Evolutionary conservation across 495 filamentous ascomycete species (phyloP), one percentile per base, ranked within the genome.

Genomic region (Clavariopsis aquatica): DNA sequence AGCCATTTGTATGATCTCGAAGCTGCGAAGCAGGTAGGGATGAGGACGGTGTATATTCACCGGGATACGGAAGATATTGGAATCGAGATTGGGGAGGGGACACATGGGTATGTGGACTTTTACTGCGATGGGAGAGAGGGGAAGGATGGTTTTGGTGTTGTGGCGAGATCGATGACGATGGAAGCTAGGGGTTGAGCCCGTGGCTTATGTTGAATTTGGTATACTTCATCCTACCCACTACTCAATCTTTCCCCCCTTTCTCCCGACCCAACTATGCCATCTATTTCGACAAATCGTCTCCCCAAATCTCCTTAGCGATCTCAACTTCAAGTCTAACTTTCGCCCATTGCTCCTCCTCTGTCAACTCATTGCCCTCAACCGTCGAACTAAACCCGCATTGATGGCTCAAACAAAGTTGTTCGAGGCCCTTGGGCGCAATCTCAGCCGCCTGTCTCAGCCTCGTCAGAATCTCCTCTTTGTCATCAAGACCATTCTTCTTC

Each of bases 351-450:
- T 73, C 68, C 53, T 74, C 75, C 63, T 74, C 74, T 2, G 60
- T 74, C 65, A 77, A 71, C 49, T 75, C 75, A 51, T 73, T 74
- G 1, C 75, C 75, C 27, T 74, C 65, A 19, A 69, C 63, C 15
- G 74, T 71, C 13, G 65, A 71, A 36, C 71, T 73, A 52, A 77
- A 77, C 17, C 75, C 75, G 53, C 75, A 77, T 57, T 77, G 75
- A 57, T 75, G 75, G 24, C 70, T 73, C 45, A 77, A 62, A 34
- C 74, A 74, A 23, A 77, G 60, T 52, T 74, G 72, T 26, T 74
- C 69, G 62, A 77, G 69, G 1, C 75, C 75, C 64, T 73, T 72
- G 1, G 74, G 70, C 52, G 70, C 70, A 27, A 71, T 60, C 64
- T 72, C 68, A 20, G 74, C 75, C 5, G 75, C 75, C 63, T 75